Base-by-base conservation (phyloP, 208 protist genomes). In the Acanthamoeba divionensis region DNA sequence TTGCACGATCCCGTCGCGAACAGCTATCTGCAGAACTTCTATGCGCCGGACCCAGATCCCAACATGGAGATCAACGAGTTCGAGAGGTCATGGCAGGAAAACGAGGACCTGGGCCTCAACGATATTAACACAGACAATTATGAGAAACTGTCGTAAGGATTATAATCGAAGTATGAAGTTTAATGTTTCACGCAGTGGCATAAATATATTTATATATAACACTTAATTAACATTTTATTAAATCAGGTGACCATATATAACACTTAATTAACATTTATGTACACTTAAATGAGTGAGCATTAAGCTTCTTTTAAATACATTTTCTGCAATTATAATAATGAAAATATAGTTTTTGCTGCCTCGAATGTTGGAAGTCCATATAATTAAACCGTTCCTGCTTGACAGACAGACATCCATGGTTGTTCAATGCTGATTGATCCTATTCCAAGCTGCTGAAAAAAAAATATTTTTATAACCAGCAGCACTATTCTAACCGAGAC, bases 61-160 rank as follows among this genome's bases (percentile, higher is more conserved):
- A 73, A 96, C 33, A 93, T 97, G 65, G 60, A 26, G 15, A 77
- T 95, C 5, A 91, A 94, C 24, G 91, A 95, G 41, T 97, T 97
- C 65, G 93, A 95, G 48, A 69, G 96, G 48, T 94, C 92, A 2
- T 73, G 36, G 50, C 92, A 97, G 48, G 92, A 97, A 79, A 95
- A 97, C 82, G 95, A 97, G 26, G 93, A 95, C 50, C 83, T 97
- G 2, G 96, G 96, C 50, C 80, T 97, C 24, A 93, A 93, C 45
- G 96, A 96, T 60, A 97, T 97, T 50, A 95, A 94, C 48, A 80
- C 85, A n/a, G 80, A 88, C 57, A 88, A 88, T 44, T 88, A 88
- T 24, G 65, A 73, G 41, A 18, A 52, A 73, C n/a, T n/a, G n/a
- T n/a, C n/a, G 52, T 60, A 21, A 60, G 52, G n/a, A 60, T 60